Evolutionary conservation across 768 basidiomycete species (phyloP), one percentile per base, ranked within the genome.

Genomic region (Lactifluus volemus): DNA sequence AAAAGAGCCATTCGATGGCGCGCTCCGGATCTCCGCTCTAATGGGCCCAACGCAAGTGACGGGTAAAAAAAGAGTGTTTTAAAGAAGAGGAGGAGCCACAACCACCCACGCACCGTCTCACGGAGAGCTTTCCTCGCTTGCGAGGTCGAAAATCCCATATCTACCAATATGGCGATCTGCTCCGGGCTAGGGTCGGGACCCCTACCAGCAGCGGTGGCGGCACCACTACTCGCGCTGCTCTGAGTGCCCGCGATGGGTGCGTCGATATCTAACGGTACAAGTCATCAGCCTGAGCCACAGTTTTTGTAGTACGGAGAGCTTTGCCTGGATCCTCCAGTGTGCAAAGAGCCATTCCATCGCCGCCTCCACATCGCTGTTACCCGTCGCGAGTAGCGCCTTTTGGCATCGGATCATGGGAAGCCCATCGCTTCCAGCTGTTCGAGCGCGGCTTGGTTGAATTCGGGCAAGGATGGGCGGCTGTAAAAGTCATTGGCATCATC

Each of bases 341-440:
- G 73, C 78, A 69, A 98, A 96, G 45, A 99, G 72, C 96, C 96
- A 99, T 60, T 92, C 86, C 93, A 96, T 96, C 0, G 97, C 97
- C 0, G 77, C 80, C 63, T 94, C 89, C 0, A 88, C 75, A 60
- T 85, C 84, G 15, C 72, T 75, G 66, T 86, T 85, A 0, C 92
- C 92, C 0, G 94, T 98, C 0, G 92, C 93, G 10, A 96, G 77
- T 5, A 98, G 71, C 0, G 95, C 97, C 66, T 92, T 94, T 67
- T 96, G 88, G 71, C 90, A 94, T 25, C 94, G 82, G 8, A 93
- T 71, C 0, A 74, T 0, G 95, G 89, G 79, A 99, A 98, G 0
- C 96, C 96, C 93, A 98, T 95, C 0, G 75, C 84, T 67, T 90
- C 84, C 25, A 98, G 76, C 73, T 89, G 84, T 0, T 76, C 79